Conservation (phyloP, 2,329 filamentous ascomycete genomes). For the Blastomyces percursus region DNA sequence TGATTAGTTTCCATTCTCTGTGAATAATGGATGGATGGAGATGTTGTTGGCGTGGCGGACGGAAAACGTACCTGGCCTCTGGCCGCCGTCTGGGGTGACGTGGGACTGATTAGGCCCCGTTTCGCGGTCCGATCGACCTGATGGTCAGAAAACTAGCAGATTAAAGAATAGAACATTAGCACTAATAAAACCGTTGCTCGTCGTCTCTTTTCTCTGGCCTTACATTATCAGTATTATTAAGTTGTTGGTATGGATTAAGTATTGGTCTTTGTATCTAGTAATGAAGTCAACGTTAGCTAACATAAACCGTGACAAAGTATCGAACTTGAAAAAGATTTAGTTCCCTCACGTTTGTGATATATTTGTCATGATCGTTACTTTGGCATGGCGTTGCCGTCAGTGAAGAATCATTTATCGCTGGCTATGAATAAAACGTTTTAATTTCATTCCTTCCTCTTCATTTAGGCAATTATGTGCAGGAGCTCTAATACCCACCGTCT, state of each 20-base stretch:
- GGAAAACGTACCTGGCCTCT: not conserved
- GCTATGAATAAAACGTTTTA: not conserved
- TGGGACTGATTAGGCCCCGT: not conserved
- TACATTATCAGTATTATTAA: not conserved
- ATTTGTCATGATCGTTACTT: not conserved
- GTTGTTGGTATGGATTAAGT: not conserved
- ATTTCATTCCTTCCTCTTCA: not conserved
- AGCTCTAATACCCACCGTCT: not conserved
- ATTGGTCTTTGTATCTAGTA: not conserved
- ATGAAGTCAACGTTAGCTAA: not conserved
- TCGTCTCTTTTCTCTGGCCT: not conserved
- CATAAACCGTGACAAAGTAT: no score
- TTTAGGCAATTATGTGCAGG: not conserved
- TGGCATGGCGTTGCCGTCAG: not conserved
- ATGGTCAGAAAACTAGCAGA: not conserved
- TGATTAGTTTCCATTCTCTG: not conserved
- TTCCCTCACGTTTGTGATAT: not conserved
- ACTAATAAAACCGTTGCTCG: no score
- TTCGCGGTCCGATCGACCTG: not conserved
- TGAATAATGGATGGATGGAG: no score
- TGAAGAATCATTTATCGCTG: not conserved
- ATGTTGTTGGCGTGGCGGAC: not conserved
- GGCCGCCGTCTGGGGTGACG: no score
- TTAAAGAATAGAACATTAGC: not conserved
- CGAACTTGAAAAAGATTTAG: no score